Evolutionary conservation across 2,329 filamentous ascomycete genomes (phyloP), one percentile per base, ranked within the genome.

Genomic region (Colletotrichum agaves): DNA sequence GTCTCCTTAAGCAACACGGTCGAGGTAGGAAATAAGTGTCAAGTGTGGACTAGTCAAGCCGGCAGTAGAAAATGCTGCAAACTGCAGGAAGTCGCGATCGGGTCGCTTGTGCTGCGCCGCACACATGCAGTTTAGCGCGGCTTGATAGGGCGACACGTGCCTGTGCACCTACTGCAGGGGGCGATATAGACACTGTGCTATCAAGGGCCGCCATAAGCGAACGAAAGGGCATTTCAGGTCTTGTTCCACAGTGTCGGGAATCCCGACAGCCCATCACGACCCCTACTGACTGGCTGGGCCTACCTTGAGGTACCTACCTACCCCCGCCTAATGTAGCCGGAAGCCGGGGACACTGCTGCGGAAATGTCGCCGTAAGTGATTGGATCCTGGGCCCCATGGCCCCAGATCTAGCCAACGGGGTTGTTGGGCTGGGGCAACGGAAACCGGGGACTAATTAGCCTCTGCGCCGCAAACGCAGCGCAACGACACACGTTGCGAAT

Each of bases 401-500:
- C 44, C 57, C 47, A 33, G 44, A 27, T 49, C 44, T 31, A 60
- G 56, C 44, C 43, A 49, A 39, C 31, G 44, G 31, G 46, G 47
- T 17, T 27, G 11, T 33, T 55, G 17, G 46, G 23, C 46, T 46
- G n/a, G 15, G 41, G 23, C 23, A 41, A 50, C 47, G 13, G 17
- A 50, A 23, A 15, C 31, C 49, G 50, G 59, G 59, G 44, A 1
- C 5, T 6, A 2, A 46, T 23, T 62, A 50, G 35, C 50, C 43
- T 50, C 58, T 60, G 61, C 61, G 61, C 56, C 65, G 61, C 61
- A 68, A 55, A 68, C 33, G 65, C 65, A 65, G 64, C 64, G 64
- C 64, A 67, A 67, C 61, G 33, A 64, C 64, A 67, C 61, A 67
- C 61, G 61, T 67, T 60, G 64, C 56, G 46, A 35, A 15, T 46